Conservation (phyloP, 306 rosid species). For the Prunus fruticosa region DNA sequence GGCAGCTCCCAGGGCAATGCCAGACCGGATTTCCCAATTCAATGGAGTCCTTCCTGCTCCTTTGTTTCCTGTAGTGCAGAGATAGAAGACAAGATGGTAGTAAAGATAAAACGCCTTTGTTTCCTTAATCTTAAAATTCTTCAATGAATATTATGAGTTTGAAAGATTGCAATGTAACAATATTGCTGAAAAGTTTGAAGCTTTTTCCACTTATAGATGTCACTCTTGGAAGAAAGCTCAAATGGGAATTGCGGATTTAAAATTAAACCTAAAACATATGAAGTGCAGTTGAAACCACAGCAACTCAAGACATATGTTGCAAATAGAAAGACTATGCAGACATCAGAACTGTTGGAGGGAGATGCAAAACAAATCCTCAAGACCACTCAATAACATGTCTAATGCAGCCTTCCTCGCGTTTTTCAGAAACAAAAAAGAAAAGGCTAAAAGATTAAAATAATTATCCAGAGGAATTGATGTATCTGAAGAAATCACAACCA, state of each 20-base stretch:
- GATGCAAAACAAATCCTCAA: neutral
- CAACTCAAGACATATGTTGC: neutral
- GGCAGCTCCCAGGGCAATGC: slow-evolving; percentile 49
- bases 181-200: neutral
- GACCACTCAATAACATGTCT: neutral
- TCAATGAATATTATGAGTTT: neutral
- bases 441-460: neutral
- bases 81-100: neutral
- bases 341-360: neutral
- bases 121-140: neutral
- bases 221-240: neutral
- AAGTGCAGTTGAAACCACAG: neutral
- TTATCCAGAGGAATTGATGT: neutral
- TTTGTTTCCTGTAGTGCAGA: slow-evolving; percentile 37
- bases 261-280: neutral
- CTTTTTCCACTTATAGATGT: neutral
- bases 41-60: slow-evolving; percentile 55
- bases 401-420: neutral
- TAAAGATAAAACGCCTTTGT: neutral
- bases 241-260: neutral
- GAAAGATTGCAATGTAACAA: neutral
- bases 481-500: neutral
- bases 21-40: slow-evolving; percentile 47
- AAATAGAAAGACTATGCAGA: neutral
- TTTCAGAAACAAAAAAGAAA: neutral